phyloP scores from a whole-genome alignment of 2,329 filamentous ascomycete genomes.

The Claviceps arundinis region DNA sequence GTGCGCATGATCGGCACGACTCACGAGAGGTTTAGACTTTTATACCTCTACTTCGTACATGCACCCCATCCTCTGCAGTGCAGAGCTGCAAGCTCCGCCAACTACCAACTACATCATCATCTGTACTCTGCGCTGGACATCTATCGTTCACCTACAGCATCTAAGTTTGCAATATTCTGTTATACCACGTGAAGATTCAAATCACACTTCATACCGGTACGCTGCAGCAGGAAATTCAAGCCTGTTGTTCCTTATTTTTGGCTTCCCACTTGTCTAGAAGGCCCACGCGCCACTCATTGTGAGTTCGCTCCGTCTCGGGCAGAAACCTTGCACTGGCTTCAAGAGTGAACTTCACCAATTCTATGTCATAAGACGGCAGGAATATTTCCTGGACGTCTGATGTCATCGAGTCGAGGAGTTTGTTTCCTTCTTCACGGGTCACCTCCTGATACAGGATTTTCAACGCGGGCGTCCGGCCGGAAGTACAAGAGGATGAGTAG shows the following conservation, averaged over 20 bases:
- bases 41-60: too few relatives aligned
- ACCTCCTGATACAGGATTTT: conserved; percentile 41
- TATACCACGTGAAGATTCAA: too few relatives aligned
- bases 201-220: too few relatives aligned
- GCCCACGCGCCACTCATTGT: conserved; percentile 56
- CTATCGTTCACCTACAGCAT: too few relatives aligned
- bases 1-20: too few relatives aligned
- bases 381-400: conserved; percentile 47
- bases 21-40: too few relatives aligned
- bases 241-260: not conserved
- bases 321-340: conserved; percentile 35
- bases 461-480: conserved; percentile 26
- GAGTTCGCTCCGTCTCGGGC: conserved; percentile 40
- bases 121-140: too few relatives aligned
- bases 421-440: conserved; percentile 28
- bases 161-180: too few relatives aligned
- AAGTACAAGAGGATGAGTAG: conserved; percentile 30
- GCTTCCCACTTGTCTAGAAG: conserved; percentile 34
- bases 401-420: conserved; percentile 34
- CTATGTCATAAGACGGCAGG: conserved; percentile 38
- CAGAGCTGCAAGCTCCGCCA: too few relatives aligned
- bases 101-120: too few relatives aligned
- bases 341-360: conserved; percentile 30
- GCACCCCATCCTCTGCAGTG: too few relatives aligned
- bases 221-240: too few relatives aligned